These are phyloP conservation scores for Lichtheimia ramosa DNA, from an alignment of 371 early-diverging fungal genomes.

Conservation along the genomic window DNA sequence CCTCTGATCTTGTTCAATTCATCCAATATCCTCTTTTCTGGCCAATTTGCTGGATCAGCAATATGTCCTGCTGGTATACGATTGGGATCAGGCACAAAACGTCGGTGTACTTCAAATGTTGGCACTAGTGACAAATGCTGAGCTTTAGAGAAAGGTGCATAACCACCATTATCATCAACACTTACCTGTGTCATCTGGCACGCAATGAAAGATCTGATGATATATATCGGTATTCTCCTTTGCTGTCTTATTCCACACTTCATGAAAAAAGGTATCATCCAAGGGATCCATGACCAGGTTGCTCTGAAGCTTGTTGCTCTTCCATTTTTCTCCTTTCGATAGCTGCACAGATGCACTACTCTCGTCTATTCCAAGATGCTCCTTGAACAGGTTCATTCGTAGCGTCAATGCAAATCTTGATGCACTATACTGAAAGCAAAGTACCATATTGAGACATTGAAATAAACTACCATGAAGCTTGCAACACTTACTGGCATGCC, in stretches of 20 bases:
- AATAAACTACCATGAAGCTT: not conserved
- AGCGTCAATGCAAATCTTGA: constrained; percentile 70
- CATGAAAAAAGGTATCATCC: constrained; percentile 56
- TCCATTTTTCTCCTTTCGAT: constrained; percentile 7
- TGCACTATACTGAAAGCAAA: constrained; percentile 56
- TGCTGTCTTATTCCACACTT: constrained; percentile 68
- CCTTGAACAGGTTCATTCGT: constrained; percentile 76
- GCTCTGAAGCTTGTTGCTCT: constrained; percentile 18
- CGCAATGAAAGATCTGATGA: constrained; percentile 76
- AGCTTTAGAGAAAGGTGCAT: not conserved
- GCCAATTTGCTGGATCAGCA: constrained; percentile 41
- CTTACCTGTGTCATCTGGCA: constrained; percentile 81
- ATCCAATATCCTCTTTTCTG: constrained; percentile 36
- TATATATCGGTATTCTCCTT: constrained; percentile 68
- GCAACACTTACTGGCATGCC: constrained; percentile 52
- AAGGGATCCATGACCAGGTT: constrained; percentile 73
- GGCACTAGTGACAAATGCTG: constrained; percentile 21
- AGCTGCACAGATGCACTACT: not conserved
- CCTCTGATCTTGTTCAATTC: constrained; percentile 37
- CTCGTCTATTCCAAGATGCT: constrained; percentile 75
- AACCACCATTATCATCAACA: not conserved
- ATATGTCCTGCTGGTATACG: constrained; percentile 56
- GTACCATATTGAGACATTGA: not conserved
- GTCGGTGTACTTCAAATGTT: constrained; percentile 53
- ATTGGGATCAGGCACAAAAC: constrained; percentile 56